Percentiles rank a stretch among this genome's conserved stretches.
Conservation (phyloP, 352 stramenopile genomes). For the Pythium guiyangense region DNA sequence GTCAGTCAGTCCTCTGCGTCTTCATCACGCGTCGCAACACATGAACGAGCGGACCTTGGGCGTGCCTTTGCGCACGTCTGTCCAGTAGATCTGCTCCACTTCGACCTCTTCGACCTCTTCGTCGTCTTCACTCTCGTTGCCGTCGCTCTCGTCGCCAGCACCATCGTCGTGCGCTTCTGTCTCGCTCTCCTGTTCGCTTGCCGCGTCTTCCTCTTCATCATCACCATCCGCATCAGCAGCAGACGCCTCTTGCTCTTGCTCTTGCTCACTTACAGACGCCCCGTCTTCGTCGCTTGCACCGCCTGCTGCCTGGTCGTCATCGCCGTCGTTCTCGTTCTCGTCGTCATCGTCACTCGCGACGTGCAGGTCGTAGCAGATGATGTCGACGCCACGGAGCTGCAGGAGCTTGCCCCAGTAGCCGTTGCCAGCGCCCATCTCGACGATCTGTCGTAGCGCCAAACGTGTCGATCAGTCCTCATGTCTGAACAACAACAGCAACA, state of each 20-base stretch:
- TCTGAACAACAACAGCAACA: too few relatives aligned
- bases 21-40: too few relatives aligned
- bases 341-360: constrained; percentile 48
- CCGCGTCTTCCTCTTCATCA: constrained; percentile 20
- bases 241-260: too few relatives aligned
- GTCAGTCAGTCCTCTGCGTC: too few relatives aligned
- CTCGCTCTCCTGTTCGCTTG: constrained; percentile 13
- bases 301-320: constrained; percentile 15
- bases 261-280: too few relatives aligned
- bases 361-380: constrained; percentile 86
- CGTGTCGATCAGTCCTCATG: background rate
- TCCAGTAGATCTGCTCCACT: constrained; percentile 84
- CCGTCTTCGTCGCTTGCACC: constrained; percentile 14
- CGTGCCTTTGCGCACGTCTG: constrained; percentile 70
- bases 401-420: constrained; percentile 86
- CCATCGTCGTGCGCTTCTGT: constrained; percentile 1
- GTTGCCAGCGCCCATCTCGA: constrained; percentile 89
- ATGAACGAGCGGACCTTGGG: constrained; percentile 37
- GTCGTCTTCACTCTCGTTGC: too few relatives aligned
- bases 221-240: constrained; percentile 22
- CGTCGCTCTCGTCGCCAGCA: too few relatives aligned
- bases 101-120: constrained; percentile 66
- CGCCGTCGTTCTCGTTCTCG: constrained; percentile 12
- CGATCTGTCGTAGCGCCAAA: constrained; percentile 36
- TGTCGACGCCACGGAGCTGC: constrained; percentile 71